phyloP scores from a whole-genome alignment of 23 red algal genomes.

The Pyropia yezoensis region DNA sequence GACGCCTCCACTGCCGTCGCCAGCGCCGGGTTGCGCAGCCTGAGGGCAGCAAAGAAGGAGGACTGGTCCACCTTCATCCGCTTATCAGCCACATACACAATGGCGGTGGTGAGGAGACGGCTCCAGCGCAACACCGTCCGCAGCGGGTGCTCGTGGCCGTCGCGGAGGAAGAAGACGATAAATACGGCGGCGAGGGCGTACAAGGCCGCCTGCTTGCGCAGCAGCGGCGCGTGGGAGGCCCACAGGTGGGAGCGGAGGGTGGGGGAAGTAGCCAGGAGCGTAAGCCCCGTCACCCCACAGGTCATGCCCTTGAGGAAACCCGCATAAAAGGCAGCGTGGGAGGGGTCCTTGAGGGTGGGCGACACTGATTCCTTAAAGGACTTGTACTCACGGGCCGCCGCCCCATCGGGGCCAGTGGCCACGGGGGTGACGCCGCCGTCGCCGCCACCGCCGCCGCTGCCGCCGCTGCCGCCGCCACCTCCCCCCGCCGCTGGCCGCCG shows the following conservation, averaged over 20 bases:
- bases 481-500: too few species aligned
- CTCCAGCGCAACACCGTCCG: slow-evolving; percentile 56
- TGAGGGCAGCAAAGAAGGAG: slow-evolving; percentile 45
- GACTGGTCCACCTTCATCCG: slow-evolving; percentile 12
- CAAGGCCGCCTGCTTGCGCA: slow-evolving; percentile 31
- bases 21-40: slow-evolving; percentile 29
- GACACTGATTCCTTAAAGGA: not conserved
- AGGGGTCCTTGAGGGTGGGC: slow-evolving; percentile 35
- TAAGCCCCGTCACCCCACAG: slow-evolving; percentile 32
- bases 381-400: too few species aligned
- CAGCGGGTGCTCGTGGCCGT: slow-evolving; percentile 31
- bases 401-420: too few species aligned
- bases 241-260: slow-evolving; percentile 25
- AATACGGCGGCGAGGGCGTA: slow-evolving; percentile 31
- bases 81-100: slow-evolving; percentile 16
- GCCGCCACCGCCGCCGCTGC: too few species aligned
- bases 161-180: slow-evolving; percentile 40
- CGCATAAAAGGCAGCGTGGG: slow-evolving; percentile 61
- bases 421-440: too few species aligned
- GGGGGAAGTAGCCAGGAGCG: slow-evolving; percentile 15
- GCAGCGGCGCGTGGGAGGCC: slow-evolving; percentile 20
- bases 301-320: slow-evolving; percentile 40
- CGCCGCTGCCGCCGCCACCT: too few species aligned
- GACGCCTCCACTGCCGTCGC: slow-evolving; percentile 14
- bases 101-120: slow-evolving; percentile 40